A percentile compares a stretch with the other conserved stretches of the same genome.
Evolutionary conservation across 108 stramenopile genomes (phyloP).

Genomic region (Nitzschia sp.): DNA sequence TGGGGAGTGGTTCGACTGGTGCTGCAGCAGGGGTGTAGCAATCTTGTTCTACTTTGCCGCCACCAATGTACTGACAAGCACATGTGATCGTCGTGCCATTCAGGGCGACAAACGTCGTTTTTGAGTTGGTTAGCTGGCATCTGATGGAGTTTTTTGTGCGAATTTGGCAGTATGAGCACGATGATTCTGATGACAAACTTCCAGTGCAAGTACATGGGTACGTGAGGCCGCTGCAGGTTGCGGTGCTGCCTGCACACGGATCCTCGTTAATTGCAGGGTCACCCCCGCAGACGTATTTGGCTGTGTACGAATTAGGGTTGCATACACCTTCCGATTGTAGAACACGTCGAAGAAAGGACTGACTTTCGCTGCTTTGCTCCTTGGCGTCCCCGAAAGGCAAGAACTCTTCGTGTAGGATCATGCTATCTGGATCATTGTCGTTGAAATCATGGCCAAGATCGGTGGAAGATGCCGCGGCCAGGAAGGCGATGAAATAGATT

Average conservation of each 20-base stretch:
- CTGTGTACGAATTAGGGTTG: no score
- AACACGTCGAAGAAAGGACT: no score
- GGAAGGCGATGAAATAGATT: no score
- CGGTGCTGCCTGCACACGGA: not conserved
- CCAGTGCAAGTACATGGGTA: not conserved
- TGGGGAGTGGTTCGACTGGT: not conserved
- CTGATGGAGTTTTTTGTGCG: not conserved
- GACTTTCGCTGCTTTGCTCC: no score
- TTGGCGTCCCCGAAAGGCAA: no score
- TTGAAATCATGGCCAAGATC: no score
- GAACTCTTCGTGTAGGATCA: no score
- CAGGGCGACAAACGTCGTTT: not conserved
- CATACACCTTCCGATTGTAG: no score
- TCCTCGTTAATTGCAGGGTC: no score
- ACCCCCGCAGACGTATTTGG: no score
- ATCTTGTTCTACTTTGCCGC: not conserved
- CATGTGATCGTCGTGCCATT: not conserved
- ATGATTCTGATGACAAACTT: not conserved
- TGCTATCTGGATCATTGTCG: no score
- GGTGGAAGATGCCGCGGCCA: no score
- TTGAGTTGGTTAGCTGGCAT: not conserved
- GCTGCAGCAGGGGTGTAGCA: not conserved
- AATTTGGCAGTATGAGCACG: not conserved
- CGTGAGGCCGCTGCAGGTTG: not conserved
- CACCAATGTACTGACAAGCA: not conserved